These are phyloP conservation scores for Astrephomene gubernaculifera DNA, from an alignment of 139 green algal species.

Conservation along the genomic window DNA sequence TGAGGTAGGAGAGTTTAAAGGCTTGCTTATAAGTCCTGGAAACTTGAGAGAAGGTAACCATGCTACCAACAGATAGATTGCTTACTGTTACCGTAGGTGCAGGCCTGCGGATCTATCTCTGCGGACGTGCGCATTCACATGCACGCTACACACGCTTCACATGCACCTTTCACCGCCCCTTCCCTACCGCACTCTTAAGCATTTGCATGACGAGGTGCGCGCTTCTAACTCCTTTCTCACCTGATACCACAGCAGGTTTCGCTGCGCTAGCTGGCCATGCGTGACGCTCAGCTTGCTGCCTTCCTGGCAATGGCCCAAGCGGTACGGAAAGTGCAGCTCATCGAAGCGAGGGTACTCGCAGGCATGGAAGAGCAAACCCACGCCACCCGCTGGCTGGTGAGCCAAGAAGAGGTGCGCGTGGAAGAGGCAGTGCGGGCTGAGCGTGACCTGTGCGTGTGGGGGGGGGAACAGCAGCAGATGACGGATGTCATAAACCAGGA, in stretches of 20 bases:
- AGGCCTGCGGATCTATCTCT: neutral
- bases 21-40: neutral
- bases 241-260: slow-evolving; percentile 57
- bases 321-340: slow-evolving; percentile 35
- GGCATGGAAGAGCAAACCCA: slow-evolving; percentile 58
- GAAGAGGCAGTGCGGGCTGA: slow-evolving; percentile 50
- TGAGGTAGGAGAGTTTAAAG: neutral
- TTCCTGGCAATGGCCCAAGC: slow-evolving; percentile 57
- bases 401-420: slow-evolving; percentile 55
- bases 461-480: neutral
- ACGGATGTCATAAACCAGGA: neutral
- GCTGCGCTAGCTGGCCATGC: slow-evolving; percentile 29
- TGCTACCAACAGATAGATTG: neutral
- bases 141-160: neutral
- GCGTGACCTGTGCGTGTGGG: neutral
- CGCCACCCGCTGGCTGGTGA: neutral
- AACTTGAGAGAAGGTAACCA: neutral
- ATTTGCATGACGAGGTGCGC: too few relatives aligned
- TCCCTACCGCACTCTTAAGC: too few relatives aligned
- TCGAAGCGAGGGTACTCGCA: slow-evolving; percentile 50
- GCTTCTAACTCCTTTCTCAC: too few relatives aligned
- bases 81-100: neutral
- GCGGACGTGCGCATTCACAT: neutral
- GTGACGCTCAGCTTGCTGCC: slow-evolving; percentile 28
- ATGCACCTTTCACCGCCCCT: too few relatives aligned